These are phyloP conservation scores for Zea luxurians DNA, from an alignment of 176 grass and related monocot species.

Conservation along the genomic window DNA sequence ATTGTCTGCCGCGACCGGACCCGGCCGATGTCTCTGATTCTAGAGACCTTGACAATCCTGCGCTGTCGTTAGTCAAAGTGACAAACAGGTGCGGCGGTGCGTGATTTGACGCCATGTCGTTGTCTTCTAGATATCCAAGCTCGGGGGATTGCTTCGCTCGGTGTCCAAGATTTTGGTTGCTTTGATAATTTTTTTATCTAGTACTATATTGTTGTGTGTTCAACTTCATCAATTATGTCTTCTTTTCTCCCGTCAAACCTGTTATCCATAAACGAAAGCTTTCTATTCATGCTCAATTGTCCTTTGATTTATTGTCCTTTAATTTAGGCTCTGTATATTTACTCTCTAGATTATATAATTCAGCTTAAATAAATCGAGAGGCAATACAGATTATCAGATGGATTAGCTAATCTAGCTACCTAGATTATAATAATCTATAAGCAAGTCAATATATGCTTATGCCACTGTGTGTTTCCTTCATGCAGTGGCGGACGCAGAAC, in stretches of 20 bases:
- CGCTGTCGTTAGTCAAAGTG: constrained; percentile 17
- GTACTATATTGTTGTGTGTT: not conserved
- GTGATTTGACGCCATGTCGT: not conserved
- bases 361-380: too few relatives aligned
- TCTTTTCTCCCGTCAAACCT: not conserved
- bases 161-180: not conserved
- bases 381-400: too few relatives aligned
- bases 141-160: not conserved
- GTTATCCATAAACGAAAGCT: not conserved
- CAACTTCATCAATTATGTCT: not conserved
- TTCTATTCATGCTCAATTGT: not conserved
- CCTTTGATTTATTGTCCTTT: constrained; percentile 4
- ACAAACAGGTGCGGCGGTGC: not conserved
- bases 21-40: not conserved
- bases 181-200: not conserved
- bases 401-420: too few relatives aligned
- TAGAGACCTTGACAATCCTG: constrained; percentile 23
- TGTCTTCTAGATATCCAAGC: constrained; percentile 26
- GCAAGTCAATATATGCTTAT: too few relatives aligned
- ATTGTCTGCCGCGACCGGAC: too few relatives aligned
- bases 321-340: not conserved
- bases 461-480: too few relatives aligned
- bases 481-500: too few relatives aligned
- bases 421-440: too few relatives aligned
- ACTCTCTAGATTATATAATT: too few relatives aligned